phyloP scores from a whole-genome alignment of 2,329 filamentous ascomycete genomes.

The Curvularia sp. region DNA sequence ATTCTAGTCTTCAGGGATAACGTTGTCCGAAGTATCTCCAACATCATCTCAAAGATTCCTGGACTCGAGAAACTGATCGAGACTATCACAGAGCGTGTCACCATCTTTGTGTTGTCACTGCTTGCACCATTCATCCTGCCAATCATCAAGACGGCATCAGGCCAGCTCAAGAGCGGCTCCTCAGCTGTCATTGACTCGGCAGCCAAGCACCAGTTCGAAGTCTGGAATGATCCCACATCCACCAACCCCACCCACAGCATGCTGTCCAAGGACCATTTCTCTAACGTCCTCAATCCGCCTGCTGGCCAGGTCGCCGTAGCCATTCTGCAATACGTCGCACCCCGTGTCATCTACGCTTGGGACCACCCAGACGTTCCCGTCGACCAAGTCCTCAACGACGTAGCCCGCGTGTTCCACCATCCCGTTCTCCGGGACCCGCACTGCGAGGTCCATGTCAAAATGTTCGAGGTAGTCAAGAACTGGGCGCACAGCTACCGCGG shows the following conservation, averaged over 20 bases:
- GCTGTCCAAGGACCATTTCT: constrained; percentile 61
- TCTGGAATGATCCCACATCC: constrained; percentile 57
- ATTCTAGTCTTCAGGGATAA: constrained; percentile 94
- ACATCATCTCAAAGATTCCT: constrained; percentile 88
- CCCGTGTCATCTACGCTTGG: constrained; percentile 90
- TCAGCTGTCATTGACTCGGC: constrained; percentile 68
- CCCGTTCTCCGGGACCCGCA: constrained; percentile 78
- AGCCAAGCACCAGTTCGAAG: constrained; percentile 59
- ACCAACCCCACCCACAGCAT: constrained; percentile 61
- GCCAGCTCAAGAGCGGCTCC: constrained; percentile 84
- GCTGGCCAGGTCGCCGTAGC: constrained; percentile 56
- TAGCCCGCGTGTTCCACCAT: constrained; percentile 87
- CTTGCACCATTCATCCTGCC: constrained; percentile 91
- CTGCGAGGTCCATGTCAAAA: constrained; percentile 81
- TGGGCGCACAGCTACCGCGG: constrained; percentile 78
- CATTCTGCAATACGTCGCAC: constrained; percentile 85
- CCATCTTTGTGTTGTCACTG: constrained; percentile 87
- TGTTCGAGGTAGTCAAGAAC: constrained; percentile 84
- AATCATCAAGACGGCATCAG: constrained; percentile 85
- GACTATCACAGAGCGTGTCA: constrained; percentile 90
- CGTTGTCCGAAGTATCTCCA: constrained; percentile 85
- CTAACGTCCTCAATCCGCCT: constrained; percentile 58
- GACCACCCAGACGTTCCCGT: constrained; percentile 84
- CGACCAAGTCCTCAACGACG: constrained; percentile 82
- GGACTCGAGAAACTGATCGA: constrained; percentile 89